Percentiles rank a stretch among this genome's conserved stretches.
These are phyloP conservation scores for Chlorella vulgaris DNA, from an alignment of 139 green algal genomes.

Conservation along the genomic window DNA sequence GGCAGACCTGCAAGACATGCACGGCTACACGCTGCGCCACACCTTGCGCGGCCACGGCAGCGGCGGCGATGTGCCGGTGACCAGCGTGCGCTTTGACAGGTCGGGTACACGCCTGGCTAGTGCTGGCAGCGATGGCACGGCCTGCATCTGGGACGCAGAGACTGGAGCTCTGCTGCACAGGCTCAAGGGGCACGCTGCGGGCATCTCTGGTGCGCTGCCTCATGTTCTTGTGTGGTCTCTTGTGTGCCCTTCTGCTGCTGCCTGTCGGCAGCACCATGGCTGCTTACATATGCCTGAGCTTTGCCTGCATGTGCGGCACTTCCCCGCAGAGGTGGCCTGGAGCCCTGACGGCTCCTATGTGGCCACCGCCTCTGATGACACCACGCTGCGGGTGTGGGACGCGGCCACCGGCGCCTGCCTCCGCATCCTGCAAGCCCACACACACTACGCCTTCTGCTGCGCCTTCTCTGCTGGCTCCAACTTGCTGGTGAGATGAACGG, in stretches of 20 bases:
- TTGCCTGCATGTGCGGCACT: too few species aligned
- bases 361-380: constrained; percentile 68
- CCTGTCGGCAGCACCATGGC: too few species aligned
- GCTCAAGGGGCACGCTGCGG: constrained; percentile 59
- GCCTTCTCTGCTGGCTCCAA: constrained; percentile 79
- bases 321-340: constrained; percentile 90
- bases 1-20: not conserved
- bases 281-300: too few species aligned
- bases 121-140: constrained; percentile 72
- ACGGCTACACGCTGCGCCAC: constrained; percentile 20
- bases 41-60: constrained; percentile 52
- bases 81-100: constrained; percentile 59
- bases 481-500: constrained; percentile 66
- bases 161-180: constrained; percentile 49
- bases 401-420: constrained; percentile 60
- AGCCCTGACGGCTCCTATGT: constrained; percentile 64
- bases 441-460: constrained; percentile 87
- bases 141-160: constrained; percentile 69
- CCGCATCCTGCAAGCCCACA: constrained; percentile 72
- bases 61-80: constrained; percentile 38
- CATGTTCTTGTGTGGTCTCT: not conserved
- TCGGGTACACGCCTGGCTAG: constrained; percentile 65
- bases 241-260: too few species aligned
- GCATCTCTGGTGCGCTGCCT: not conserved
- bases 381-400: constrained; percentile 72